Base-by-base conservation (phyloP, 805 yeast genomes). In the Candida andamanensis region DNA sequence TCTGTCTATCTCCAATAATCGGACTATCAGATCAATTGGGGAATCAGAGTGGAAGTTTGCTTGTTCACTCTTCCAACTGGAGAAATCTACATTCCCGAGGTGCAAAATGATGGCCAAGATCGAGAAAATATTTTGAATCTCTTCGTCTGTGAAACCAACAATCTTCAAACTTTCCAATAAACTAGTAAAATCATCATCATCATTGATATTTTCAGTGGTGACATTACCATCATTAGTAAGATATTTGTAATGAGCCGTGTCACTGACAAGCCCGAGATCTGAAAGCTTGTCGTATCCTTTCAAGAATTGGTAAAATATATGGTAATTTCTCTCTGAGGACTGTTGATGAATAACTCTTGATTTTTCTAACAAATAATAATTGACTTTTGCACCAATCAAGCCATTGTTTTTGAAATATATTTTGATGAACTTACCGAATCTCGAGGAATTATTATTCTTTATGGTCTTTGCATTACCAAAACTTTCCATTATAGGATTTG, bases 391-490 rank as follows among this genome's bases (percentile, higher is more conserved):
- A 9, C 96, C 96, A 14, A 74, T 67, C 27, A 92, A 80, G 8
- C 68, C 54, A 35, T 73, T 69, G 14, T 32, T 24, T 28, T 37
- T 30, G 45, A 90, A 85, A 51, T 79, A 86, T 37, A 92, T 84
- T 49, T 87, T 82, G 42, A 92, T 85, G 50, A 92, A 92, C 60
- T 92, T 92, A 23, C 99, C 99, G 55, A 92, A 92, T 50, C 99
- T 75, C 5, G 97, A 90, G 3, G 97, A 87, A 57, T 92, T 92
- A 55, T 89, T 79, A 54, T 92, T 92, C 48, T 92, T 75, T 11
- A 86, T 85, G 0, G 99, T 92, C 50, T 90, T 95, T 2, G 99
- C 90, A 56, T 92, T 92, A 46, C 99, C 99, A 57, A 92, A 92
- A 19, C 96, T 78, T 58, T 92, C 99, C 45, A 92, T 60, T 30